Evolutionary conservation across 2,329 filamentous ascomycete genomes (phyloP), one percentile per base, ranked within the genome.

Genomic region (Aureobasidium sp.): DNA sequence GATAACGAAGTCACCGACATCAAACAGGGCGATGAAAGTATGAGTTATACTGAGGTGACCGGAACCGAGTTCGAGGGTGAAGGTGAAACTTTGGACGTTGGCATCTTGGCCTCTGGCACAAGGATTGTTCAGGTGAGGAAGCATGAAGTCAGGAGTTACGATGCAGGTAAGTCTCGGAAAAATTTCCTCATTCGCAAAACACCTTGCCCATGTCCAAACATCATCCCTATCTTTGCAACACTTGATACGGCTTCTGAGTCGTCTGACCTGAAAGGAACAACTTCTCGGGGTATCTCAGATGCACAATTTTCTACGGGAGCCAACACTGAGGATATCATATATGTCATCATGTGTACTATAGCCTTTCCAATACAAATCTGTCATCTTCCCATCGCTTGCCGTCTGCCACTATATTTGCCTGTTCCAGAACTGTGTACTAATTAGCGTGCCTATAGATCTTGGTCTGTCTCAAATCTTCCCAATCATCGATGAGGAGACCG

Each of bases 51-150:
- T 7, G 70, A 88, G 42, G 81, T 93, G 8, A 84, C 85, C 39
- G 90, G 88, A 42, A 91, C 91, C 0, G 94, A 99, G 70, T 97
- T 97, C 71, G 95, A 99, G 65, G 86, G 89, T 50, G 90, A 92
- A 65, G 94, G 92, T 29, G 84, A 87, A 36, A 97, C 94, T 0
- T 82, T 97, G 51, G 89, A 95, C 67, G 88, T 94, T 20, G 90
- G 90, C 17, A 89, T 88, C 0, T 84, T 99, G 74, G 89, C 88
- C n/a, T 84, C 84, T 57, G 86, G 89, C 64, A 89, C 84, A 71
- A 85, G 91, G 63, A 87, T 97, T 37, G 87, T 97, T 17, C 94
- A 97, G 71, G 87, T 96, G 2, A 80, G 96, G 59, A 89, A 87
- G 66, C 90, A 87, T 1, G 93, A 97, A 70, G 85, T 97, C 27